Conservation (phyloP, 768 basidiomycete genomes). For the Naganishia antarctica region DNA sequence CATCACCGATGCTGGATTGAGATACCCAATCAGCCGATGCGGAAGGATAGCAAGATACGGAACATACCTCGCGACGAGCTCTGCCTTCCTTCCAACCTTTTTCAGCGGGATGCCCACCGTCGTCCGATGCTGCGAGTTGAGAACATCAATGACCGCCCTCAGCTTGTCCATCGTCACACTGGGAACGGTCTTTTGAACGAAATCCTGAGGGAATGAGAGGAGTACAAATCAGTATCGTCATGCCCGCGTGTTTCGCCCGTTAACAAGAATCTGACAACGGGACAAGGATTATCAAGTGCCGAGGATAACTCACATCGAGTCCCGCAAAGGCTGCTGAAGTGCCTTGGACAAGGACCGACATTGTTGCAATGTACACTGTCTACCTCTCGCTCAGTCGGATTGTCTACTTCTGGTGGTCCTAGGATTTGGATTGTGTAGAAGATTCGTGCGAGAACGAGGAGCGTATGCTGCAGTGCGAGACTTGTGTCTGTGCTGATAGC, state of each 20-base stretch:
- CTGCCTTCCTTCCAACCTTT: conserved; percentile 18
- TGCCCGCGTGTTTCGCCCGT: too few species aligned
- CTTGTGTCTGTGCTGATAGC: too few species aligned
- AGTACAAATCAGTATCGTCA: too few species aligned
- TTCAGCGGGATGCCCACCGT: conserved; percentile 12
- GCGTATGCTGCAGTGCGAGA: too few species aligned
- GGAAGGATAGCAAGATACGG: too few species aligned
- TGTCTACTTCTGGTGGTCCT: too few species aligned
- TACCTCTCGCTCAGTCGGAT: too few species aligned
- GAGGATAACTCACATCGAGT: conserved; percentile 16
- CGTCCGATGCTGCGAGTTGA: conserved; percentile 12
- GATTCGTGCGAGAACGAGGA: too few species aligned
- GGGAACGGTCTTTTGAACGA: background rate
- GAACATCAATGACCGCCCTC: conserved; percentile 8
- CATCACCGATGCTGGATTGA: conserved; percentile 2
- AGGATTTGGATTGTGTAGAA: too few species aligned
- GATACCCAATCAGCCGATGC: too few species aligned
- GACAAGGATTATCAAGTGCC: background rate
- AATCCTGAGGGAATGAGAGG: background rate
- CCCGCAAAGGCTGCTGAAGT: conserved; percentile 2
- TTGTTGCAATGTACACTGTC: background rate
- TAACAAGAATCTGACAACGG: background rate
- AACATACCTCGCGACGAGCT: conserved; percentile 18
- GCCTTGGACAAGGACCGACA: too few species aligned
- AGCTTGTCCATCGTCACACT: conserved; percentile 18